A percentile compares a stretch with the other conserved stretches of the same genome.
phyloP scores from a whole-genome alignment of 495 filamentous ascomycete species.

The Lophiostoma macrostomum region DNA sequence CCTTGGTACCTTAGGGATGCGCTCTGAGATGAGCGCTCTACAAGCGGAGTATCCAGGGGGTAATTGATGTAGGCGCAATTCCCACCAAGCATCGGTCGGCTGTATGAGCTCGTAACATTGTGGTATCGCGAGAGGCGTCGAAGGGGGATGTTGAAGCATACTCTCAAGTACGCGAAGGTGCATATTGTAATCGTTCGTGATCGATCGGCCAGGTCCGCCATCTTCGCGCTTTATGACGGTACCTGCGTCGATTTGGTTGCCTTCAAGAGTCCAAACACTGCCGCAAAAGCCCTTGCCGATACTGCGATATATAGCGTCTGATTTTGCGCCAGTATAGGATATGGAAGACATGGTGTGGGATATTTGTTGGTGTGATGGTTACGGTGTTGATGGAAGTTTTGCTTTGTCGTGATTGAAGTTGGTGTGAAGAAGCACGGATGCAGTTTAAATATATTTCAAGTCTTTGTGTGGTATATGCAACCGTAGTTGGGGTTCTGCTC shows the following conservation, averaged over 20 bases:
- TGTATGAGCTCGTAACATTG: conserved; percentile 13
- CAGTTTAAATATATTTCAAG: too few species aligned
- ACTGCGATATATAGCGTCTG: conserved; percentile 7
- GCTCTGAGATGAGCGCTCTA: conserved; percentile 19
- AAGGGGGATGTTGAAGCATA: not conserved
- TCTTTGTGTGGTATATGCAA: too few species aligned
- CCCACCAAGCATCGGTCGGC: conserved; percentile 19
- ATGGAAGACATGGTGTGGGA: too few species aligned
- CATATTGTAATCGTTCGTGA: conserved; percentile 27
- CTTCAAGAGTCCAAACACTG: conserved; percentile 23
- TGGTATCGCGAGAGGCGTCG: conserved; percentile 2
- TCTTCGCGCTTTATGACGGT: conserved; percentile 34
- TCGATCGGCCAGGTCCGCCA: conserved; percentile 23
- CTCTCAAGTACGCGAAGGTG: conserved; percentile 12
- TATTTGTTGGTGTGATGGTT: too few species aligned
- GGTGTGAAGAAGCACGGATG: too few species aligned
- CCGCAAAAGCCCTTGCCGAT: conserved; percentile 32
- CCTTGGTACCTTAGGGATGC: conserved; percentile 25
- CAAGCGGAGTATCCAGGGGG: conserved; percentile 12
- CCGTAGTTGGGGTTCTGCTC: too few species aligned
- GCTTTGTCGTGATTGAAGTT: too few species aligned
- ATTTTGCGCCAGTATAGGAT: too few species aligned
- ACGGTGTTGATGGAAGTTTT: too few species aligned
- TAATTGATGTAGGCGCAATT: not conserved
- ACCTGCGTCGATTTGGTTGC: not conserved